Evolutionary conservation across 2,329 filamentous ascomycete genomes (phyloP), one percentile per base, ranked within the genome.

Genomic region (Colletotrichum tanaceti): DNA sequence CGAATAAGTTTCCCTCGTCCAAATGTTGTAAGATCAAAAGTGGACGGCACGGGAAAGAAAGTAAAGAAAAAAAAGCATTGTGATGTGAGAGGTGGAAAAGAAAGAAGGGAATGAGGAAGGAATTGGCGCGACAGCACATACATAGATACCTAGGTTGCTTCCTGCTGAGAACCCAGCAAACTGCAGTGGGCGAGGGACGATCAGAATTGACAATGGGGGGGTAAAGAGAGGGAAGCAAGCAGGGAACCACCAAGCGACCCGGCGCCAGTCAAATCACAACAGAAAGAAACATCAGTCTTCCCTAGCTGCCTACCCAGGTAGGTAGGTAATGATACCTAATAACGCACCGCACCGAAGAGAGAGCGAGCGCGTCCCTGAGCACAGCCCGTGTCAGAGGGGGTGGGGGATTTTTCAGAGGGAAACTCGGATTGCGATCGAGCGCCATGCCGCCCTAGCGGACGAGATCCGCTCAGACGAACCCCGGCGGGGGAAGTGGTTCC

Each of bases 341-440:
- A 63, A 47, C 43, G 54, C 41, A 28, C 32, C 14, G 38, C 49
- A 35, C 49, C 57, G 20, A 58, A 58, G 55, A 50, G 39, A 47
- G 64, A 63, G 53, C 38, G 57, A 63, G 50, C 44, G 55, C n/a
- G 22, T 18, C 32, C 32, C 57, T 49, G 20, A 65, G 46, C 44
- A 24, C 24, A 53, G 39, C 32, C 32, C n/a, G 1, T 35, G 32
- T 22, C 18, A 11, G 54, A 44, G 43, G 50, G 64, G 38, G n/a
- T n/a, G 61, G 43, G 32, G 7, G 32, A 10, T 35, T 55, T 63
- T 61, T 52, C 18, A n/a, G 49, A 57, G 61, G 65, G 66, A 65
- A 66, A 69, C 66, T 68, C 43, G 66, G 47, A 69, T 69, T 69
- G 63, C 62, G 66, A 66, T 66, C 44, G 62, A 60, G 63, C 62